Evolutionary conservation across 1,139 yeast genomes (phyloP).

Genomic region (Debaryomycetaceae sp.): DNA sequence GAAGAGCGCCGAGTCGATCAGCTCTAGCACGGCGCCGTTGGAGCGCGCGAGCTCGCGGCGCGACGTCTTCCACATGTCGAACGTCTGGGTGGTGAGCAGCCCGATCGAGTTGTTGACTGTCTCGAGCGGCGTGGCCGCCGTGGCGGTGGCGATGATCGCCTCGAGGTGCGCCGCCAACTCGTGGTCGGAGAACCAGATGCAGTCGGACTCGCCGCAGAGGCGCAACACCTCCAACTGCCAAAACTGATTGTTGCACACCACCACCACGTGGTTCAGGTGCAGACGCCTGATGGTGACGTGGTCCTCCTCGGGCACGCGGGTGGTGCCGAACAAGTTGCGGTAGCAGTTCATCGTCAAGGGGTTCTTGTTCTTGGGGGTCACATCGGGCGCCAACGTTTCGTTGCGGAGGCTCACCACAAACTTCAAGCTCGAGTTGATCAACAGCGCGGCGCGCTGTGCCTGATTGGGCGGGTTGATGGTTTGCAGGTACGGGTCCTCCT

Average conservation of each 20-base stretch:
- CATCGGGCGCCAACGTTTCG: conserved; percentile 52
- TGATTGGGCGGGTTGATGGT: conserved; percentile 61
- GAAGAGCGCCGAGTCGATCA: conserved; percentile 62
- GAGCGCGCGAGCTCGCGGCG: conserved; percentile 45
- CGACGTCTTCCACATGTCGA: conserved; percentile 58
- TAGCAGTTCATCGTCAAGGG: conserved; percentile 68
- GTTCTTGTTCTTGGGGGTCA: conserved; percentile 44
- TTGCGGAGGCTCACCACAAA: conserved; percentile 57
- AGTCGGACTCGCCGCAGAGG: not conserved
- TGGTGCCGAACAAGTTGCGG: conserved; percentile 60
- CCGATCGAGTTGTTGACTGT: conserved; percentile 57
- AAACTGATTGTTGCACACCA: conserved; percentile 60
- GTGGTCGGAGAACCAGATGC: conserved; percentile 47
- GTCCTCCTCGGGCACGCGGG: conserved; percentile 49
- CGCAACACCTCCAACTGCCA: conserved; percentile 50
- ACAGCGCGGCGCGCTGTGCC: conserved; percentile 60
- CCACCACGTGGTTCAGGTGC: conserved; percentile 45
- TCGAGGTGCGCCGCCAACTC: conserved; percentile 52
- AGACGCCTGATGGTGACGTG: conserved; percentile 27
- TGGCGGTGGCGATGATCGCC: conserved; percentile 40
- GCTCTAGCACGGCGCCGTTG: conserved; percentile 39
- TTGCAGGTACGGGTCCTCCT: conserved; percentile 62
- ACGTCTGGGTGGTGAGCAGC: conserved; percentile 64
- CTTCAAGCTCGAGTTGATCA: conserved; percentile 61
- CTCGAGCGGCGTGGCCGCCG: conserved; percentile 33